Conservation (phyloP, 768 basidiomycete genomes). For the Rubroboletus satanas region DNA sequence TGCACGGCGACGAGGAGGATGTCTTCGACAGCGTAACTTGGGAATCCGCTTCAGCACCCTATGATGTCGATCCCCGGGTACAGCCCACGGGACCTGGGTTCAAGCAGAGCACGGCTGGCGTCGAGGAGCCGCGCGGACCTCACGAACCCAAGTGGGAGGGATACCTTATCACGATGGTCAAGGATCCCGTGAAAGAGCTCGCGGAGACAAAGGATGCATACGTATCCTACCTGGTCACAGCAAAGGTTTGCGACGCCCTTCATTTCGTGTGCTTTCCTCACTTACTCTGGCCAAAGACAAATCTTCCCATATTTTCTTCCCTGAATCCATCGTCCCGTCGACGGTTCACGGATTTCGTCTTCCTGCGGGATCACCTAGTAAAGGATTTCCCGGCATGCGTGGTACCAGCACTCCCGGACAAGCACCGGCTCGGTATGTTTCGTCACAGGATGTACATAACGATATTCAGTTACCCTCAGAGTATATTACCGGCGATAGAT, state of each 20-base stretch:
- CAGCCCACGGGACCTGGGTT: constrained; percentile 66
- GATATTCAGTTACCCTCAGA: constrained; percentile 45
- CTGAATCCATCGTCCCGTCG: constrained; percentile 73
- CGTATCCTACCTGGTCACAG: constrained; percentile 88
- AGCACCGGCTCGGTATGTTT: constrained; percentile 85
- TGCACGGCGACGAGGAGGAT: constrained; percentile 86
- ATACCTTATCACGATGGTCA: constrained; percentile 74
- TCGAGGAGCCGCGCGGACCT: constrained; percentile 60
- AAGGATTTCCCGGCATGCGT: constrained; percentile 96
- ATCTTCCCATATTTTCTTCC: constrained; percentile 80
- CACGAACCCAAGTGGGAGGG: constrained; percentile 91
- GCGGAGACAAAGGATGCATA: constrained; percentile 97
- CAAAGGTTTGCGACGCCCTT: constrained; percentile 57
- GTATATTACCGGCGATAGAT: constrained; percentile 96
- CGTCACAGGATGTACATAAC: neutral
- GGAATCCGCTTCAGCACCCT: constrained; percentile 69
- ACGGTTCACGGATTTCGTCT: constrained; percentile 96
- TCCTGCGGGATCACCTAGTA: constrained; percentile 81
- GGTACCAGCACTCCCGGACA: constrained; percentile 95
- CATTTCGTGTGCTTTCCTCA: neutral
- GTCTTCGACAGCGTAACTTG: constrained; percentile 90
- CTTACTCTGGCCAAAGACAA: constrained; percentile 57
- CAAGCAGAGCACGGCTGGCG: constrained; percentile 71
- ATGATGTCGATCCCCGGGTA: constrained; percentile 41
- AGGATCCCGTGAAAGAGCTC: constrained; percentile 92